Conservation (phyloP, 2,329 filamentous ascomycete genomes). For the Fusarium concolor region DNA sequence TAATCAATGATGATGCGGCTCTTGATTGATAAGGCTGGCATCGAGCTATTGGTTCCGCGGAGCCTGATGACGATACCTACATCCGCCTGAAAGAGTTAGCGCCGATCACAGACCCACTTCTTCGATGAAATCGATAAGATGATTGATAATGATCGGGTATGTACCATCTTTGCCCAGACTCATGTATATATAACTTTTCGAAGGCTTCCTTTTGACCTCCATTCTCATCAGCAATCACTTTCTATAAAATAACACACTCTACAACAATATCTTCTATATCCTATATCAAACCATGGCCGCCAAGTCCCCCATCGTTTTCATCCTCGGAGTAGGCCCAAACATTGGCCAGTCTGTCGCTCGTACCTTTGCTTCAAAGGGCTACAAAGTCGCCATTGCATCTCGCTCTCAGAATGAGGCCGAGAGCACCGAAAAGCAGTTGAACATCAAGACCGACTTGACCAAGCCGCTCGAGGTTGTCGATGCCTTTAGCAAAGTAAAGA, state of each 20-base stretch:
- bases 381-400: conserved; percentile 44
- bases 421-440: conserved; percentile 43
- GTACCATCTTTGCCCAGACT: too few relatives aligned
- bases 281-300: not conserved
- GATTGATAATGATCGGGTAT: not conserved
- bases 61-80: not conserved
- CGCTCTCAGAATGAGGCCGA: conserved; percentile 38
- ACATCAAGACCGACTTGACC: conserved; percentile 53
- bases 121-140: not conserved
- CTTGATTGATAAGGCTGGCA: not conserved
- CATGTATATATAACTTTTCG: not conserved
- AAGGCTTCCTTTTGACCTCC: fast-evolving
- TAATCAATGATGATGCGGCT: fast-evolving
- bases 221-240: too few relatives aligned
- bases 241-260: too few relatives aligned
- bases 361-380: conserved; percentile 43
- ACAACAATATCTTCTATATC: not conserved
- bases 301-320: conserved; percentile 33
- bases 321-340: conserved; percentile 45
- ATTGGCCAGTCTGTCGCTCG: conserved; percentile 39
- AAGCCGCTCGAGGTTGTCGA: conserved; percentile 42
- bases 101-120: too few relatives aligned
- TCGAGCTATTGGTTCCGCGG: not conserved
- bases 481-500: conserved; percentile 34
- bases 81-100: fast-evolving